A percentile compares a stretch with the other conserved stretches of the same genome.
phyloP scores from a whole-genome alignment of 441 rosid species.

The Croton laevigatus region DNA sequence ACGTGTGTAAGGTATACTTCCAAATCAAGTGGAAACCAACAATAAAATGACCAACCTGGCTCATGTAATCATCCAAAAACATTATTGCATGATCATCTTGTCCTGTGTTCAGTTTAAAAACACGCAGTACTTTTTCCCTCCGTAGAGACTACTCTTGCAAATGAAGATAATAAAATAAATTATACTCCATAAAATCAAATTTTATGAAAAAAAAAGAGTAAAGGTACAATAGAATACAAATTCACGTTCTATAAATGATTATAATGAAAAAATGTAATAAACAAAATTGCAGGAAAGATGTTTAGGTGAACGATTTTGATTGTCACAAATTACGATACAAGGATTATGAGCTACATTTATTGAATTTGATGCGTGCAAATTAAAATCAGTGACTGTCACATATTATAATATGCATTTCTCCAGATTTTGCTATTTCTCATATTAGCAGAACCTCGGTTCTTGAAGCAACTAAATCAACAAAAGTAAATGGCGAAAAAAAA shows the following conservation, averaged over 20 bases:
- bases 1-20: background rate
- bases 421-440: no score
- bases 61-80: constrained; percentile 79
- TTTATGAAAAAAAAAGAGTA: background rate
- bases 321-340: no score
- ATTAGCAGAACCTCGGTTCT: no score
- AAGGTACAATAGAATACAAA: background rate
- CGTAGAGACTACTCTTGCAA: constrained; percentile 49
- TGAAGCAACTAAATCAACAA: no score
- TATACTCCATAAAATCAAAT: background rate
- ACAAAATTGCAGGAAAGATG: background rate
- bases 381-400: no score
- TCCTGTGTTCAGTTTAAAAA: constrained; percentile 85
- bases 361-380: no score
- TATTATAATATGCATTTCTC: no score
- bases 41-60: constrained; percentile 48
- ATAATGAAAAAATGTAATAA: background rate
- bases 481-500: no score
- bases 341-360: no score
- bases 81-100: constrained; percentile 91
- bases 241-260: background rate
- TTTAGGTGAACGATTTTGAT: background rate
- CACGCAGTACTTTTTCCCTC: constrained; percentile 69
- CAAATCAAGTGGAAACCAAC: background rate
- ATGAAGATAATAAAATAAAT: background rate